phyloP scores from a whole-genome alignment of 108 stramenopile genomes.

The Seminavis robusta region DNA sequence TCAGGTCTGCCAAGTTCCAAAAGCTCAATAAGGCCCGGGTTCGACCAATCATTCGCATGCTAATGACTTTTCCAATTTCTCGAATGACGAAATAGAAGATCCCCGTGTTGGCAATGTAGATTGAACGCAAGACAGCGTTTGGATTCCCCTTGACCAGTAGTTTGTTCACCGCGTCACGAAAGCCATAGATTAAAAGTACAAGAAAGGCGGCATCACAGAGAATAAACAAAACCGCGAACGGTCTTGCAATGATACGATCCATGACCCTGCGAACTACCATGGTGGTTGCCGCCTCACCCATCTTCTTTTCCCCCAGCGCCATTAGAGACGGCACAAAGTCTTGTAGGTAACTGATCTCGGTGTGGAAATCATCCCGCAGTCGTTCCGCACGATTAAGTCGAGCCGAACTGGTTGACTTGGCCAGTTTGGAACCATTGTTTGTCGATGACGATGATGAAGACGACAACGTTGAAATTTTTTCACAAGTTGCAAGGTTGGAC shows the following conservation, averaged over 20 bases:
- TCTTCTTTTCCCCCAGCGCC: constrained; percentile 31
- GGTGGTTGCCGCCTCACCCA: constrained; percentile 56
- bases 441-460: too few relatives aligned
- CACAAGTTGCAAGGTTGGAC: constrained; percentile 16
- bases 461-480: too few relatives aligned
- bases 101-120: constrained; percentile 52
- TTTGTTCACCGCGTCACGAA: constrained; percentile 31
- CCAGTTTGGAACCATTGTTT: too few relatives aligned
- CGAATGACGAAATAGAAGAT: constrained; percentile 64
- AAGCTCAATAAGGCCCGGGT: constrained; percentile 44
- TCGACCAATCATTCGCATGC: constrained; percentile 29
- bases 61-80: constrained; percentile 50
- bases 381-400: too few relatives aligned
- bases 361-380: constrained; percentile 18
- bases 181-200: constrained; percentile 31
- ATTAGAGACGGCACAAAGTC: constrained; percentile 54
- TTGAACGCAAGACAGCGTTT: constrained; percentile 27
- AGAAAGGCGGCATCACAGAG: constrained; percentile 50
- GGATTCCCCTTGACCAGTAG: constrained; percentile 23
- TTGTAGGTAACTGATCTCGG: constrained; percentile 34
- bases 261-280: constrained; percentile 40
- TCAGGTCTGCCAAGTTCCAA: constrained; percentile 57
- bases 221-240: constrained; percentile 49
- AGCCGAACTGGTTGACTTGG: too few relatives aligned
- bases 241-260: constrained; percentile 46